Conservation (phyloP, 1,284 basidiomycete genomes). For the Puccinia coronata region DNA sequence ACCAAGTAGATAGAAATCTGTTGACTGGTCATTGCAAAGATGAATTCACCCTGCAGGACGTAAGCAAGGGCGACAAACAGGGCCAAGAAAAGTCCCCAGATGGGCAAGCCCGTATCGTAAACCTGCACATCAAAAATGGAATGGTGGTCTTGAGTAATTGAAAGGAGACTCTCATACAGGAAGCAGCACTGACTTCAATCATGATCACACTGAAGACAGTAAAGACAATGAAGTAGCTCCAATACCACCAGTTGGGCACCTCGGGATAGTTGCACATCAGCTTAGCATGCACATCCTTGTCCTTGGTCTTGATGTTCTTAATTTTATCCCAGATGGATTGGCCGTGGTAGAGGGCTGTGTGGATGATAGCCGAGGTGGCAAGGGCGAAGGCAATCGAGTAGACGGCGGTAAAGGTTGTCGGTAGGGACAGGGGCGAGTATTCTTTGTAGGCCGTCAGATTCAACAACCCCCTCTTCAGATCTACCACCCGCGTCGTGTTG, state of each 20-base stretch:
- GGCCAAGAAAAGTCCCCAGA: conserved; percentile 76
- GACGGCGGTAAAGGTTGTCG: conserved; percentile 81
- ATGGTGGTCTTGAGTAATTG: conserved; percentile 59
- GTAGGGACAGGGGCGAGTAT: conserved; percentile 89
- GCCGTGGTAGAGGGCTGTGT: conserved; percentile 86
- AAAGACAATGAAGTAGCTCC: conserved; percentile 68
- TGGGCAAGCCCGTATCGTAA: conserved; percentile 79
- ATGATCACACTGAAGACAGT: conserved; percentile 73
- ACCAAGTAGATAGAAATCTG: conserved; percentile 52
- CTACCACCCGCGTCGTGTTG: conserved; percentile 73
- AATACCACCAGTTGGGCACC: conserved; percentile 82
- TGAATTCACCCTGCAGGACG: conserved; percentile 77
- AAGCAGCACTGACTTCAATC: conserved; percentile 65
- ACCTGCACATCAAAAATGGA: conserved; percentile 67
- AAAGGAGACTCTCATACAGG: not conserved
- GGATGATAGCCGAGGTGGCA: conserved; percentile 80
- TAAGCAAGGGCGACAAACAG: conserved; percentile 78
- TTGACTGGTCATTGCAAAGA: conserved; percentile 52
- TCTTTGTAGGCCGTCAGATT: conserved; percentile 73
- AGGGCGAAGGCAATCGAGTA: conserved; percentile 87
- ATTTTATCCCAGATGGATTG: conserved; percentile 72
- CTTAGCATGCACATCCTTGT: conserved; percentile 93
- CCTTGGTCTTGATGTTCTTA: conserved; percentile 72
- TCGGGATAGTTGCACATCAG: conserved; percentile 91
- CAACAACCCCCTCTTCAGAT: conserved; percentile 66